Conservation (phyloP, 106 monocot genomes). For the Xerophyta viscosa region DNA sequence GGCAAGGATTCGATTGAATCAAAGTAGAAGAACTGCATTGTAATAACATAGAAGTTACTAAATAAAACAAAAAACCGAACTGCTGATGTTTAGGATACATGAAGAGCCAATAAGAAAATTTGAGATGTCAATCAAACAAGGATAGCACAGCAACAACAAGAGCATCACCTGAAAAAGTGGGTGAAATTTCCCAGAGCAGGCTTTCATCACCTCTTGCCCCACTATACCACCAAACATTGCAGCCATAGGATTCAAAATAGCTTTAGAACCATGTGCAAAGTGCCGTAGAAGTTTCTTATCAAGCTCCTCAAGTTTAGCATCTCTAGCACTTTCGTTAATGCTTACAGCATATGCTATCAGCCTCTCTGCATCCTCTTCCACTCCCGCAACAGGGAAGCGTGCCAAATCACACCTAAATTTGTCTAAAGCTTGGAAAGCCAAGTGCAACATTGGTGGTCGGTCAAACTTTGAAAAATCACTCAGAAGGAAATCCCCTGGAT, state of each 20-base stretch:
- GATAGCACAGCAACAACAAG: no score
- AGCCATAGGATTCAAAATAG: slow-evolving; percentile 93
- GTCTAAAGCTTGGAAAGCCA: slow-evolving; percentile 92
- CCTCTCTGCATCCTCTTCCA: slow-evolving; percentile 51
- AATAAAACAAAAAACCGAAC: no score
- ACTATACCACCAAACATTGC: slow-evolving; percentile 98
- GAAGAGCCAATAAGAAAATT: no score
- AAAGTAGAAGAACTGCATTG: slow-evolving; percentile 89
- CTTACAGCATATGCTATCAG: slow-evolving; percentile 32
- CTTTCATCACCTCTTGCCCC: slow-evolving; percentile 92
- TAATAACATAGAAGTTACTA: not conserved
- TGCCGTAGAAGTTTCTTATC: slow-evolving; percentile 52
- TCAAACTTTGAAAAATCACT: slow-evolving; percentile 92
- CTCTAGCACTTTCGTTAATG: slow-evolving; percentile 52
- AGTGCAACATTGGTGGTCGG: slow-evolving; percentile 53
- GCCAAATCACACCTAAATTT: slow-evolving; percentile 52
- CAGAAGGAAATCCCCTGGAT: slow-evolving; percentile 84
- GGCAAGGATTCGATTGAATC: slow-evolving; percentile 95
- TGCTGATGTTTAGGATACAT: no score
- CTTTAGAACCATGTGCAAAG: slow-evolving; percentile 71
- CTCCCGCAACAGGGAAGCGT: slow-evolving; percentile 72
- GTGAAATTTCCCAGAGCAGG: slow-evolving; percentile 95
- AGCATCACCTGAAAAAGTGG: slow-evolving; percentile 75
- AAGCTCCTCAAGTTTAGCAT: slow-evolving; percentile 37
- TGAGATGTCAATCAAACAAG: no score